phyloP scores from a whole-genome alignment of 805 yeast species.

The Sugiyamaella boreocaroliniensis region DNA sequence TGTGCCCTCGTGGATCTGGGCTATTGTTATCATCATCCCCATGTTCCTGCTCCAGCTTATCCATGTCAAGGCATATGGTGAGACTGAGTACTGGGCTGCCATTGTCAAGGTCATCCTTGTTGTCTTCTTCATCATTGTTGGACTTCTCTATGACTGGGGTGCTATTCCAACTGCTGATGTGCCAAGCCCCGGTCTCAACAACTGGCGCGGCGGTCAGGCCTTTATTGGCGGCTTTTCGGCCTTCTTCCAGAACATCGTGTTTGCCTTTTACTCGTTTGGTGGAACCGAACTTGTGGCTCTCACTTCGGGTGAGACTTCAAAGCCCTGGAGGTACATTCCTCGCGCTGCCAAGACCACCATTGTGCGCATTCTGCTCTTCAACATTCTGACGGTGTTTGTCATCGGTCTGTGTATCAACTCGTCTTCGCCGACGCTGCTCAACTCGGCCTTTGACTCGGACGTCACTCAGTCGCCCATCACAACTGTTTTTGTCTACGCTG shows the following conservation, averaged over 20 bases:
- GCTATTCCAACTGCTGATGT: conserved; percentile 45
- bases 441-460: conserved; percentile 42
- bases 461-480: conserved; percentile 42
- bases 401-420: conserved; percentile 54
- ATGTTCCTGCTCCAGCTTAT: conserved; percentile 45
- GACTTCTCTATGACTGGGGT: conserved; percentile 48
- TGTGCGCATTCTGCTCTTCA: conserved; percentile 43
- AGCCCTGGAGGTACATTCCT: conserved; percentile 51
- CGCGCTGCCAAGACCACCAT: conserved; percentile 49
- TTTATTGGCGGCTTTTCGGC: conserved; percentile 25
- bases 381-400: conserved; percentile 44
- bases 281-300: conserved; percentile 52
- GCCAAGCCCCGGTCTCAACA: conserved; percentile 45
- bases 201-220: conserved; percentile 21
- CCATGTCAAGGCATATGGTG: conserved; percentile 47
- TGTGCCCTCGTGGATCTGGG: conserved; percentile 46
- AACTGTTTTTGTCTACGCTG: conserved; percentile 44
- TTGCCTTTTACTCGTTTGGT: conserved; percentile 48
- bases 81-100: conserved; percentile 61
- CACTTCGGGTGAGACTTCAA: conserved; percentile 51
- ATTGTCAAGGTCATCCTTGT: conserved; percentile 56
- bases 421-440: conserved; percentile 39
- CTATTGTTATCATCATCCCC: conserved; percentile 42
- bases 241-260: conserved; percentile 38
- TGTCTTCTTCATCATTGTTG: conserved; percentile 53